Evolutionary conservation across 306 rosid genomes (phyloP).

Genomic region (Clitoria ternatea): DNA sequence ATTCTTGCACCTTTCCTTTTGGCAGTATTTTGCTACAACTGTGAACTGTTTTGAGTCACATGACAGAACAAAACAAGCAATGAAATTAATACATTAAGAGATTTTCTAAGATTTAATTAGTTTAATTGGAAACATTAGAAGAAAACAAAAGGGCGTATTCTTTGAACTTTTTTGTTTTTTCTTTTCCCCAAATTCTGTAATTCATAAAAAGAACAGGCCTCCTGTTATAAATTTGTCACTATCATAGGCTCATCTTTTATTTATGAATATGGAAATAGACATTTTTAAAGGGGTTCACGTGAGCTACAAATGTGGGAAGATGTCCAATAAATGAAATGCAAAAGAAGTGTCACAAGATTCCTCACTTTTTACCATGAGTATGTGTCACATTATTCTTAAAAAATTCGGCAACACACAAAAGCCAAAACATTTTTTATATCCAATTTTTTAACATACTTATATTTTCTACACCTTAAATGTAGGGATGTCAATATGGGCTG

Average conservation of each 20-base stretch:
- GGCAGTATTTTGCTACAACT: not conserved
- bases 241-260: not conserved
- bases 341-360: slow-evolving; percentile 25
- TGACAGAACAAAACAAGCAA: not conserved
- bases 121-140: not conserved
- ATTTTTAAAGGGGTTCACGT: slow-evolving; percentile 22
- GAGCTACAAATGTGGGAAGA: slow-evolving; percentile 11
- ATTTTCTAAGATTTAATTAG: not conserved
- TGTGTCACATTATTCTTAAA: not conserved
- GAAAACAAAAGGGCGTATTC: not conserved
- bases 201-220: not conserved
- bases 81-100: not conserved
- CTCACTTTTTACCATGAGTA: not conserved
- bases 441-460: too few species aligned
- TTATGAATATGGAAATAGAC: not conserved
- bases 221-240: not conserved
- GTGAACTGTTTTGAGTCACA: not conserved
- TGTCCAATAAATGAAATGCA: slow-evolving; percentile 15
- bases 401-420: not conserved
- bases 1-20: not conserved
- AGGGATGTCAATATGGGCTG: too few species aligned
- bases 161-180: not conserved
- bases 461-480: too few species aligned
- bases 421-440: not conserved
- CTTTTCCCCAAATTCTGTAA: not conserved